These are phyloP conservation scores for Vitellaria paradoxa DNA, from an alignment of 179 eudicot genomes.

Conservation along the genomic window DNA sequence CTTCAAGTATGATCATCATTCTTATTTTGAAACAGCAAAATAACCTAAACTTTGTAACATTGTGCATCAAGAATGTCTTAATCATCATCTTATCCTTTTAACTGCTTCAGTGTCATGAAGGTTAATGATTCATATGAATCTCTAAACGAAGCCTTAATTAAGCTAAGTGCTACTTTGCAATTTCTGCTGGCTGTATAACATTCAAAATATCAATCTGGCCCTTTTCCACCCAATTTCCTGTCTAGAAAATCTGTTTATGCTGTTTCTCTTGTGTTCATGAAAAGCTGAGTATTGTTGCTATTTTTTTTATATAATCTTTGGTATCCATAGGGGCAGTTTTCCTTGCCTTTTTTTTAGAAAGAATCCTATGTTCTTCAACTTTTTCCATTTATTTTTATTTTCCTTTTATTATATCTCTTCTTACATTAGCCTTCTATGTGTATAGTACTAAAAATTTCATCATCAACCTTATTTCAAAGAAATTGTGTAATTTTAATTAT, in stretches of 20 bases:
- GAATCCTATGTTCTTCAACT: too few relatives aligned
- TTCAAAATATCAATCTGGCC: background rate
- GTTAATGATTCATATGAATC: too few relatives aligned
- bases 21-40: background rate
- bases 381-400: too few relatives aligned
- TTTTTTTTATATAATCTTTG: background rate
- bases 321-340: background rate
- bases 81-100: too few relatives aligned
- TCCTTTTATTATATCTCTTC: too few relatives aligned
- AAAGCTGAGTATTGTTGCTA: background rate
- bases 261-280: background rate
- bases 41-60: background rate
- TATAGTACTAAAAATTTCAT: background rate
- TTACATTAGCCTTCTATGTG: too few relatives aligned
- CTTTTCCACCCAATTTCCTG: background rate
- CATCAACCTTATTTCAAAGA: background rate
- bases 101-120: too few relatives aligned
- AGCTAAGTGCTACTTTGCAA: background rate
- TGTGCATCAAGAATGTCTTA: background rate
- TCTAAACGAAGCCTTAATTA: background rate
- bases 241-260: background rate
- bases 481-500: background rate
- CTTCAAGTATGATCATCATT: background rate
- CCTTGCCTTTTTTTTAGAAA: too few relatives aligned
- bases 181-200: background rate